These are phyloP conservation scores for Mycosphaerella arachidis DNA, from an alignment of 2,329 filamentous ascomycete species.

Conservation along the genomic window DNA sequence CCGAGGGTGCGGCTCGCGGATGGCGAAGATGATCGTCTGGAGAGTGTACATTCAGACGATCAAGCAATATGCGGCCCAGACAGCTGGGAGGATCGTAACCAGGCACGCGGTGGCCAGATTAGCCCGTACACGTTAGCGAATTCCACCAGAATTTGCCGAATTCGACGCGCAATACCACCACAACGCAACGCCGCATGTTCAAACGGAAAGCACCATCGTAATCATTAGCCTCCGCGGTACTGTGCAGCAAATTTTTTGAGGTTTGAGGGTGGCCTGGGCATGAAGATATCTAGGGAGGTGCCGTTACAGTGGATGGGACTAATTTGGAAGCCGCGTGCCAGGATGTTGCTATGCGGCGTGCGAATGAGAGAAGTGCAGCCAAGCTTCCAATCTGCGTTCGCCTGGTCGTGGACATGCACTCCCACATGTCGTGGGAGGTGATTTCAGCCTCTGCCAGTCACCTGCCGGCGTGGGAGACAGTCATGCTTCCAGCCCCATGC, in stretches of 20 bases:
- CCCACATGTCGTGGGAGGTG: not conserved
- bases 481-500: not conserved
- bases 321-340: not conserved
- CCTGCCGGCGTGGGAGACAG: not conserved
- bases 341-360: conserved; percentile 8
- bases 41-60: conserved; percentile 8
- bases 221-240: too few species aligned
- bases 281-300: too few species aligned
- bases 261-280: too few species aligned
- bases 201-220: too few species aligned
- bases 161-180: too few species aligned
- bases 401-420: not conserved
- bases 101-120: too few species aligned
- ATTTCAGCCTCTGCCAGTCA: not conserved
- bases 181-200: too few species aligned
- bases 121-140: too few species aligned
- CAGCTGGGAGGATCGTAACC: conserved; percentile 17
- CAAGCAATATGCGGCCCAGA: conserved; percentile 15
- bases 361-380: conserved; percentile 6
- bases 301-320: too few species aligned
- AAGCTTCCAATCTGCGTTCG: not conserved
- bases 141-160: too few species aligned
- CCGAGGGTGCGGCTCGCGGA: conserved; percentile 13
- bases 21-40: conserved; percentile 18
- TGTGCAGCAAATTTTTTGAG: too few species aligned